Evolutionary conservation across 2,329 filamentous ascomycete genomes (phyloP), one percentile per base, ranked within the genome.

Genomic region (Paraconiothyrium brasiliense): DNA sequence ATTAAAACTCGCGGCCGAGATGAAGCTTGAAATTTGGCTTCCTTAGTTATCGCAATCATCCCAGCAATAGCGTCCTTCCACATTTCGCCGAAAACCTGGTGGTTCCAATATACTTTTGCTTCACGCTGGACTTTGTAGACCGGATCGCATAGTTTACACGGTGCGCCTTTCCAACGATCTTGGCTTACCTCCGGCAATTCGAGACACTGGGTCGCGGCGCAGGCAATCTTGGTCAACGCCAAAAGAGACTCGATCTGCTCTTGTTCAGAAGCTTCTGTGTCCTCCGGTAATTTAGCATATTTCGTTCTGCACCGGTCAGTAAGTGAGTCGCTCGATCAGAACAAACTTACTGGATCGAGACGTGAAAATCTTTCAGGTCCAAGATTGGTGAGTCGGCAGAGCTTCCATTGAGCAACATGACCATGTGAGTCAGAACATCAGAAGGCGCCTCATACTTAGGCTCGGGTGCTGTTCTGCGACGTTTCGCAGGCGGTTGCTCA

Each of bases 21-120:
- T 5, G 73, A 77, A 10, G 59, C 63, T 35, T 74, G 70, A 22
- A 79, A 76, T 32, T 69, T 69, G 4, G 67, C n/a, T 49, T 72
- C 68, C 54, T 71, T 67, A 0, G 70, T 75, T 10, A 79, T 71
- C 11, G 61, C 48, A 16, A 78, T 66, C 60, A 78, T 67, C 4
- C 71, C 70, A 22, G 72, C 71, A 54, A 75, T 65, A 30, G 59
- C 64, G 16, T 76, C 71, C 62, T 73, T 78, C 75, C 76, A 79
- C 30, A 75, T 71, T 20, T 73, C 68, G 3, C 61, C 60, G 20
- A 56, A 41, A 37, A 61, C 59, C 24, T 56, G 46, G 13, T 50
- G 58, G 39, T 76, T 65, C 76, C 76, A 78, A 54, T 71, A 73
- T 2, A 63, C 54, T n/a, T 34, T 41, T 3, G 32, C 30, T 5